phyloP scores from a whole-genome alignment of 192 early-diverging fungal species.

The Funneliformis mosseae region DNA sequence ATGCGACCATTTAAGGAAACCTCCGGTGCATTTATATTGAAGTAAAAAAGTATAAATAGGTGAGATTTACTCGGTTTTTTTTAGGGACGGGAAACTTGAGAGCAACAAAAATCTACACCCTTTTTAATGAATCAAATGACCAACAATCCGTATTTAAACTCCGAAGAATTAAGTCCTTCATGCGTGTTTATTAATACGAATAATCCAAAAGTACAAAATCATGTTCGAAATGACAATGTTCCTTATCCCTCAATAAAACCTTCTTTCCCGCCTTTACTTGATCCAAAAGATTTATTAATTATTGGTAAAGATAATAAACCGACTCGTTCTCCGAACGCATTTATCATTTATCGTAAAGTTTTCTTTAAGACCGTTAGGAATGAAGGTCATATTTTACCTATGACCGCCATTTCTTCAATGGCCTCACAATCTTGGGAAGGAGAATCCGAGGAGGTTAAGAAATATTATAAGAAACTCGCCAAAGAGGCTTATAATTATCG shows the following conservation, averaged over 20 bases:
- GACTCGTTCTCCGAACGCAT: neutral
- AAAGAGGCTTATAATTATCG: conserved; percentile 5
- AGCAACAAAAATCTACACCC: too few relatives aligned
- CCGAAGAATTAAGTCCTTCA: neutral
- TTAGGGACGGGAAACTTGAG: too few relatives aligned
- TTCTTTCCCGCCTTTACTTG: conserved; percentile 6
- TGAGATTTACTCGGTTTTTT: too few relatives aligned
- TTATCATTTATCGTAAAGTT: conserved; percentile 6
- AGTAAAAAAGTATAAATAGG: too few relatives aligned
- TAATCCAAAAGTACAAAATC: neutral
- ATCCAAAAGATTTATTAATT: conserved; percentile 15
- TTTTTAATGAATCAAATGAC: neutral
- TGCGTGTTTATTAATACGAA: neutral
- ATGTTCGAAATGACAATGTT: neutral
- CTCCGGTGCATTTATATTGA: too few relatives aligned
- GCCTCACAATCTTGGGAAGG: conserved; percentile 6
- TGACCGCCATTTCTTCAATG: conserved; percentile 21
- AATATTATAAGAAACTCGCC: neutral
- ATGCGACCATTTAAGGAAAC: too few relatives aligned
- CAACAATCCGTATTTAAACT: neutral
- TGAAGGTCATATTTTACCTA: conserved; percentile 1
- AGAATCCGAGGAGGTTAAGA: neutral
- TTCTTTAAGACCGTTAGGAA: neutral
- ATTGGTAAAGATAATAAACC: neutral
- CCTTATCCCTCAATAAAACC: neutral